Evolutionary conservation across 306 rosid genomes (phyloP).

Genomic region (Begonia loranthoides): DNA sequence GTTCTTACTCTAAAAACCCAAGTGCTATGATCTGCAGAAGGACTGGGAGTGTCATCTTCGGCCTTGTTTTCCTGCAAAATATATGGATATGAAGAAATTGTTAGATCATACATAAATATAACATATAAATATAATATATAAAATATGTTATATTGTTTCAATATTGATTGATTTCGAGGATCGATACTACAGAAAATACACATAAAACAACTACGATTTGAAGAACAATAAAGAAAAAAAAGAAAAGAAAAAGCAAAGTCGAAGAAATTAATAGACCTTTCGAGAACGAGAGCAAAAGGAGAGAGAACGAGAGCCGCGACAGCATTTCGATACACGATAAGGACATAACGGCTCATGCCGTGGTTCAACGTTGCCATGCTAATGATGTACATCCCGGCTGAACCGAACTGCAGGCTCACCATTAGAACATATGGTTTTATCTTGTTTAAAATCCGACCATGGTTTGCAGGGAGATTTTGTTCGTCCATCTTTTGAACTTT

Average conservation of each 20-base stretch:
- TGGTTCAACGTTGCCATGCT: conserved; percentile 36
- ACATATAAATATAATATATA: no score
- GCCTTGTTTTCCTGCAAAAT: conserved; percentile 44
- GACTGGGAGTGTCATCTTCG: conserved; percentile 47
- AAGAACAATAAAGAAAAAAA: conserved; percentile 1
- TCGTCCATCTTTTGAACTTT: no score
- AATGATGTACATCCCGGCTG: conserved; percentile 40
- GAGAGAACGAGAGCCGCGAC: conserved; percentile 45
- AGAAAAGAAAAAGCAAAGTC: neutral
- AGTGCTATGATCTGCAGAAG: conserved; percentile 42
- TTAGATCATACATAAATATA: no score
- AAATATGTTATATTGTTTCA: no score
- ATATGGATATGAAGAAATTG: neutral
- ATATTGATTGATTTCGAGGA: no score
- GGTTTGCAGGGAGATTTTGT: no score
- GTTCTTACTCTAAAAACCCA: conserved; percentile 53
- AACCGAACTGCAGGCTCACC: conserved; percentile 45
- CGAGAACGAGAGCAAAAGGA: conserved; percentile 44
- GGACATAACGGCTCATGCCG: conserved; percentile 54
- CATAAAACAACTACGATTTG: no score
- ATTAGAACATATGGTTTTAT: conserved; percentile 43
- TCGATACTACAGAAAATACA: no score
- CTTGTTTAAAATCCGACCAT: conserved; percentile 4
- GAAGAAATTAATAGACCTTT: conserved; percentile 23
- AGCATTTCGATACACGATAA: conserved; percentile 51